phyloP scores from a whole-genome alignment of 768 basidiomycete species.

The Boletus vermiculosoides region DNA sequence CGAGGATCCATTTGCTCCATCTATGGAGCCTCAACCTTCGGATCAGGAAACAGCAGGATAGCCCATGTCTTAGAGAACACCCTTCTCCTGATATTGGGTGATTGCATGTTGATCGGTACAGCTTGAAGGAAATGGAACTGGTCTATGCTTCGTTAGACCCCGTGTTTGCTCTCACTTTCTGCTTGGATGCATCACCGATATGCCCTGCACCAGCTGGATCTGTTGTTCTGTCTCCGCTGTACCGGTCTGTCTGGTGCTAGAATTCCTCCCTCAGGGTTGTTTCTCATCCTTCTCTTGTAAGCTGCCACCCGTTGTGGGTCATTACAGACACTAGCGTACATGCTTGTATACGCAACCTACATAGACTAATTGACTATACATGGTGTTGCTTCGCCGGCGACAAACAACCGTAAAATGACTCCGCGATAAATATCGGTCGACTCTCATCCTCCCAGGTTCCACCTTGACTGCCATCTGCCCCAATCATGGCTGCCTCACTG shows the following conservation, averaged over 20 bases:
- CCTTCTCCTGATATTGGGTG: slow-evolving; percentile 3
- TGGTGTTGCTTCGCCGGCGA: slow-evolving; percentile 5
- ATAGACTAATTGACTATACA: slow-evolving; percentile 1
- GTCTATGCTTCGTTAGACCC: slow-evolving; percentile 1
- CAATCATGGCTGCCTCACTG: slow-evolving; percentile 20
- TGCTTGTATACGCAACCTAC: neutral
- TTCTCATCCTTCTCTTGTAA: neutral
- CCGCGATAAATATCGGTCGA: slow-evolving; percentile 13
- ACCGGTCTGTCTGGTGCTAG: neutral
- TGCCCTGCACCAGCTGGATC: neutral
- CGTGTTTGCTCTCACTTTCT: neutral
- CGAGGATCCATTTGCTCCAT: slow-evolving; percentile 55
- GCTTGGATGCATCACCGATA: neutral
- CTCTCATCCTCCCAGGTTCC: neutral
- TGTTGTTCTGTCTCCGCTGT: neutral
- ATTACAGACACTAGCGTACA: neutral
- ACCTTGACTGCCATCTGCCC: slow-evolving; percentile 8
- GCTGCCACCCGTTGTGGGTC: neutral
- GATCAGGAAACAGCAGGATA: slow-evolving; percentile 14
- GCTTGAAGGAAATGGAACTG: neutral
- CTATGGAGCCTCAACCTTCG: slow-evolving; percentile 23
- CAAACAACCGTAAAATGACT: slow-evolving; percentile 25
- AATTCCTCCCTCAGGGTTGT: neutral
- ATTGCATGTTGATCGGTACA: neutral
- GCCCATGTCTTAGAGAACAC: neutral